Conservation (phyloP, 192 early-diverging fungal genomes). For the Gamsiella multidivaricata region DNA sequence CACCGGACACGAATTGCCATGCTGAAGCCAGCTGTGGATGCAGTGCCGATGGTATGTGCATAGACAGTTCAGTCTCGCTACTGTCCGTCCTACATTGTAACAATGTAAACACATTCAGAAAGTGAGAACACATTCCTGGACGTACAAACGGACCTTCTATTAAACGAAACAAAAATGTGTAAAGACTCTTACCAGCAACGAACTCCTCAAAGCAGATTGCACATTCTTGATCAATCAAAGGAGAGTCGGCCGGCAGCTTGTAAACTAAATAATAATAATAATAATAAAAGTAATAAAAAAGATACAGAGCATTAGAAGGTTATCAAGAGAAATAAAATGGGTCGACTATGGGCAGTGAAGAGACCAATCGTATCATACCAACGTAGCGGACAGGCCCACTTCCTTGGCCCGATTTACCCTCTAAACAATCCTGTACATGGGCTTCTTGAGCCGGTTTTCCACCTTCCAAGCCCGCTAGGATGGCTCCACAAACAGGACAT, state of each 20-base stretch:
- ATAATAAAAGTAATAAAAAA: neutral
- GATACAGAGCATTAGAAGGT: neutral
- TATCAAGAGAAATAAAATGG: neutral
- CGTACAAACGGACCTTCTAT: neutral
- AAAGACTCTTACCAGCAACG: conserved; percentile 69
- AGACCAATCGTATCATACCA: too few species aligned
- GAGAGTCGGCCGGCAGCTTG: conserved; percentile 66
- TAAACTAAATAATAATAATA: conserved; percentile 56
- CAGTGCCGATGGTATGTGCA: conserved; percentile 91
- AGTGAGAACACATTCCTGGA: neutral
- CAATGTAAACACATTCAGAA: conserved; percentile 5
- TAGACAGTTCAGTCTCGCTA: conserved; percentile 87
- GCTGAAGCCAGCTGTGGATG: conserved; percentile 83
- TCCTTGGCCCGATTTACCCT: conserved; percentile 50
- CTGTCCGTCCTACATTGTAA: conserved; percentile 66
- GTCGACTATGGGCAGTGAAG: too few species aligned
- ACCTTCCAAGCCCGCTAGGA: conserved; percentile 58
- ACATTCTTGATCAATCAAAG: conserved; percentile 83
- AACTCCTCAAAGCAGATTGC: conserved; percentile 97
- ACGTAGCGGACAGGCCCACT: conserved; percentile 68
- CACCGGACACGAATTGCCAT: conserved; percentile 82
- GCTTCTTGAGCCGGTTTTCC: conserved; percentile 63
- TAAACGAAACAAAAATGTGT: neutral
- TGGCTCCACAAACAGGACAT: conserved; percentile 75
- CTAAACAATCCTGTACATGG: conserved; percentile 75